Conservation (phyloP, 2,329 filamentous ascomycete species). For the Penicillium sp. region DNA sequence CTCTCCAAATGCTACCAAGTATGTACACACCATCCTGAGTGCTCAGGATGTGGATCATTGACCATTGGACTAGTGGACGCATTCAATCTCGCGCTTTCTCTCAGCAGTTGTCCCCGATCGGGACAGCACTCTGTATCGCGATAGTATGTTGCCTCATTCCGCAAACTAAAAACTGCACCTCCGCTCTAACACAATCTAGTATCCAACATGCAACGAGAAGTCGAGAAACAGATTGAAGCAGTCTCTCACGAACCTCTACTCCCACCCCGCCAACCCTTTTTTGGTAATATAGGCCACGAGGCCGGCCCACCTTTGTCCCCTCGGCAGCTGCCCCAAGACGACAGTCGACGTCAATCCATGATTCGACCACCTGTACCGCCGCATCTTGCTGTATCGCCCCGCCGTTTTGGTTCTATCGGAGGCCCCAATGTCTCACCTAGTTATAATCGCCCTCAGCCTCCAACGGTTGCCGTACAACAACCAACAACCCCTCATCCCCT, state of each 20-base stretch:
- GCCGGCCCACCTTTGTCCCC: constrained; percentile 79
- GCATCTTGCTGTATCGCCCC: constrained; percentile 77
- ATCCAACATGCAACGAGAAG: constrained; percentile 64
- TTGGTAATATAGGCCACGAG: constrained; percentile 65
- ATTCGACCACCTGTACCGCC: constrained; percentile 80
- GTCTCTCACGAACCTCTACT: constrained; percentile 69
- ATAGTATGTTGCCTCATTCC: constrained; percentile 63
- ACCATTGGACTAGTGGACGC: constrained; percentile 66
- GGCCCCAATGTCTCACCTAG: constrained; percentile 70
- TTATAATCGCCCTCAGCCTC: constrained; percentile 71
- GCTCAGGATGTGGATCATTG: not conserved
- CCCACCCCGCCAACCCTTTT: constrained; percentile 68
- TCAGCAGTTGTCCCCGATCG: constrained; percentile 73
- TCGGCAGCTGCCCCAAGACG: constrained; percentile 83
- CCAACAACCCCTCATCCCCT: constrained; percentile 67
- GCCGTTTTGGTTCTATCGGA: constrained; percentile 86
- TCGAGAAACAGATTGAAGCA: constrained; percentile 64
- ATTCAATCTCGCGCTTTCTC: constrained; percentile 78
- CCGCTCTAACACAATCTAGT: constrained; percentile 38
- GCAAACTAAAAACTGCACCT: not conserved
- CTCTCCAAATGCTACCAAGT: constrained; percentile 73
- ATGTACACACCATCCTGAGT: constrained; percentile 29
- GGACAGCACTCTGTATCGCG: constrained; percentile 78
- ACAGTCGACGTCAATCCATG: constrained; percentile 72
- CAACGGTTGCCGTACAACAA: constrained; percentile 71